These are phyloP conservation scores for Thalassiosira profunda DNA, from an alignment of 108 stramenopile species.

Conservation along the genomic window DNA sequence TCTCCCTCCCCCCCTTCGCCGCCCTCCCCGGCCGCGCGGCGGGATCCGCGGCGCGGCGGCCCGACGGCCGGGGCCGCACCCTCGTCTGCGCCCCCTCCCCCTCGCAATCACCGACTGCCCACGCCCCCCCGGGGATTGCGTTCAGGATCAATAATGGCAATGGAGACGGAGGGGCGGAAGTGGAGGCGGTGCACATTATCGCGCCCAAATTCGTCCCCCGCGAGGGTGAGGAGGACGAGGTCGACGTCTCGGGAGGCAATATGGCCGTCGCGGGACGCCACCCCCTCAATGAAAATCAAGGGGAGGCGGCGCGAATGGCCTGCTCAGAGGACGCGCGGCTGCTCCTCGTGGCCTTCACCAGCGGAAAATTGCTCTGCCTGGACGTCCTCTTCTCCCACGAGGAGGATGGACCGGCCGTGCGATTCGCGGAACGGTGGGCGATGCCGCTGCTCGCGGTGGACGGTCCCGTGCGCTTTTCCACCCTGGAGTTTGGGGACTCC, in stretches of 20 bases:
- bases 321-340: conserved; percentile 37
- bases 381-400: conserved; percentile 31
- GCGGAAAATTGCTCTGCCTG: conserved; percentile 66
- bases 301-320: conserved; percentile 15
- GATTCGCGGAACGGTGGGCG: conserved; percentile 23
- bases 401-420: conserved; percentile 20
- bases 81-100: background rate
- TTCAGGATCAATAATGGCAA: background rate
- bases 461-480: conserved; percentile 34
- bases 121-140: background rate
- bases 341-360: conserved; percentile 29
- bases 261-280: conserved; percentile 8
- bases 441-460: conserved; percentile 35
- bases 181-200: conserved; percentile 15
- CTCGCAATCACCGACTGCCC: too few species aligned
- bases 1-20: conserved; percentile 1
- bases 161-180: background rate
- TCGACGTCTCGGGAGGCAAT: conserved; percentile 4
- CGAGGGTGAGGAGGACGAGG: conserved; percentile 2
- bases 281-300: background rate
- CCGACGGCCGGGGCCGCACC: background rate
- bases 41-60: background rate
- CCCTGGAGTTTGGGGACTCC: conserved; percentile 8
- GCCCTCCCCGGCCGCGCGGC: background rate
- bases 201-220: background rate